Evolutionary conservation across 73 alveolate genomes (phyloP), one percentile per base, ranked within the genome.

Genomic region (Tetrahymena malaccensis): DNA sequence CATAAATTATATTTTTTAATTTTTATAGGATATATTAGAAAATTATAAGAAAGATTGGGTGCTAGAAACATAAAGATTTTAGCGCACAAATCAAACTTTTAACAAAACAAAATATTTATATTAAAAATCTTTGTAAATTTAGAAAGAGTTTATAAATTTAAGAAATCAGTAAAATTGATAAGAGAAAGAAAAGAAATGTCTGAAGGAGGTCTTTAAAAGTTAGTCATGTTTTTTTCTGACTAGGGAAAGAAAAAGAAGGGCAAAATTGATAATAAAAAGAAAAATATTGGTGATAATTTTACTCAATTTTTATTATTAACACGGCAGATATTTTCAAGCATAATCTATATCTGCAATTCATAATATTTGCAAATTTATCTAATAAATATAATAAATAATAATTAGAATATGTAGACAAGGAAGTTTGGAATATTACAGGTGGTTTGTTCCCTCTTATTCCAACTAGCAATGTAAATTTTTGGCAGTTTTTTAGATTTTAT

Each of bases 401-500:
- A 70, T 19, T 70, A 70, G 89, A 70, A 8, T 70, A 70, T 70
- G 83, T 56, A 7, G 97, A 95, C 33, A 95, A 95, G n/a, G 97
- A 95, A 85, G 97, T 95, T 19, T 84, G 93, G 40, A 95, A 89
- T 89, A 70, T 95, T 31, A 95, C 97, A 25, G 97, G 97, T 19
- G 97, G 97, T 15, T 58, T 95, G 2, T 95, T 50, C 56, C 97
- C 97, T 38, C 43, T 89, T 19, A 56, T 43, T 50, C 93, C 94
- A 2, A 43, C 94, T 25, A 43, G 85, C 89, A 70, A 70, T 25
- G 89, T 70, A 70, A 31, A 0, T n/a, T 22, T 70, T 70, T 70
- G 3, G 12, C 12, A n/a, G 9, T 3, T 25, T 70, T 27, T n/a
- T 22, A 12, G 17, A 1, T 31, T 19, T 70, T 31, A 17, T 8